Evolutionary conservation across 2,329 filamentous ascomycete genomes (phyloP).

Genomic region (Thelonectria olida): DNA sequence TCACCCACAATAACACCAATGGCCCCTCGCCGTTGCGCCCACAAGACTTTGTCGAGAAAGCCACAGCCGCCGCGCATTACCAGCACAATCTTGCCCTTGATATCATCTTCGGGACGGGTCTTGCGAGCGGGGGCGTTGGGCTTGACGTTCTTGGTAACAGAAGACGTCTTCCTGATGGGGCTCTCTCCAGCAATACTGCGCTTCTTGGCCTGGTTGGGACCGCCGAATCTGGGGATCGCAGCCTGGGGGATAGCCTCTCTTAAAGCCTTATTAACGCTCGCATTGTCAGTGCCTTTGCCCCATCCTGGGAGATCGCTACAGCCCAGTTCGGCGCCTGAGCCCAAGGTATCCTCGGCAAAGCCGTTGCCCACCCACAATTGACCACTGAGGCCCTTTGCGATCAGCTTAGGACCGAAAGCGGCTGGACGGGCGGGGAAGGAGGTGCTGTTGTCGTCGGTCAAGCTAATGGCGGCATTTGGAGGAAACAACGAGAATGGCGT

Average conservation of each 20-base stretch:
- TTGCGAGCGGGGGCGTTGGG: constrained; percentile 83
- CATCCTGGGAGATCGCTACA: constrained; percentile 95
- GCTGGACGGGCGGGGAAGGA: constrained; percentile 94
- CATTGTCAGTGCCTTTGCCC: constrained; percentile 68
- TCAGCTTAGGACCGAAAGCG: constrained; percentile 86
- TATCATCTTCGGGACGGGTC: constrained; percentile 90
- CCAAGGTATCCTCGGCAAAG: constrained; percentile 80
- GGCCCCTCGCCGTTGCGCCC: constrained; percentile 91
- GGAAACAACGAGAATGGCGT: constrained; percentile 89
- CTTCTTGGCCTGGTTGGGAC: constrained; percentile 26
- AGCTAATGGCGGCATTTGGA: constrained; percentile 92
- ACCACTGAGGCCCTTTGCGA: constrained; percentile 80
- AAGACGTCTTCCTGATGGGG: not conserved
- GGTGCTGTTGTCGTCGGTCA: constrained; percentile 98
- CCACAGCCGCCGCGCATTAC: constrained; percentile 94
- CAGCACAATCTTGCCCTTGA: constrained; percentile 90
- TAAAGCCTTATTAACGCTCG: constrained; percentile 51
- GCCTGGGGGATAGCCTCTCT: constrained; percentile 40
- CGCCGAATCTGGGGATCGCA: constrained; percentile 24
- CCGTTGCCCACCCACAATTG: constrained; percentile 94
- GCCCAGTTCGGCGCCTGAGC: constrained; percentile 83
- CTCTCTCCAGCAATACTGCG: not conserved
- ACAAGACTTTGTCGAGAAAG: constrained; percentile 96
- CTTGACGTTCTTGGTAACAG: constrained; percentile 44
- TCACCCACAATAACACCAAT: constrained; percentile 94